These are phyloP conservation scores for Cutaneotrichosporon cutaneum DNA, from an alignment of 1,284 basidiomycete genomes.

Conservation along the genomic window DNA sequence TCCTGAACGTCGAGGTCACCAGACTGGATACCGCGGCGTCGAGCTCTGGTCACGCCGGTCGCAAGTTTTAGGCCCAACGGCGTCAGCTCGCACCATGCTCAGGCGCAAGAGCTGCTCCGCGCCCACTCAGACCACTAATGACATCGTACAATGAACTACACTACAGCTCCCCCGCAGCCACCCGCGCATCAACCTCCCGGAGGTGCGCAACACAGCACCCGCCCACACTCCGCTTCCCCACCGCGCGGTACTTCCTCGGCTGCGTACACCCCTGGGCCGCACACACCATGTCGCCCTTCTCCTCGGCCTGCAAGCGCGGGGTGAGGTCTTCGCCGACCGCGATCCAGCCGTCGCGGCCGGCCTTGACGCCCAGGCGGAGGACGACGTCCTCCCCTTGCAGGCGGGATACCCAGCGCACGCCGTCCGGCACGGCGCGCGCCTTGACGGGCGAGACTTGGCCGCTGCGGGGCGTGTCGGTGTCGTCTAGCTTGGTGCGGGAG, in stretches of 20 bases:
- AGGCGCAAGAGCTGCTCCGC: too few relatives aligned
- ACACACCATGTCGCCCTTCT: constrained; percentile 31
- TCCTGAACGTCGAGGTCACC: too few relatives aligned
- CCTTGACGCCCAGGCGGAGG: constrained; percentile 32
- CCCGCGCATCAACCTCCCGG: constrained; percentile 39
- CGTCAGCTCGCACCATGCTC: too few relatives aligned
- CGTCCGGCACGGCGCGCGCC: constrained; percentile 11
- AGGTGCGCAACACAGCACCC: constrained; percentile 59
- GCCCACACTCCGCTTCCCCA: constrained; percentile 57
- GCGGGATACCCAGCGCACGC: constrained; percentile 18
- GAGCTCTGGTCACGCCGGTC: too few relatives aligned
- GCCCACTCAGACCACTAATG: too few relatives aligned
- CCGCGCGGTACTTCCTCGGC: constrained; percentile 59
- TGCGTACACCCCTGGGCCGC: constrained; percentile 57
- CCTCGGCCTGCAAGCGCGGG: neutral
- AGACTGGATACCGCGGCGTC: too few relatives aligned
- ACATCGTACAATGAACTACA: constrained; percentile 1
- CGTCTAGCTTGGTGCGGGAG: constrained; percentile 64
- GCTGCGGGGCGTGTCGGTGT: constrained; percentile 48
- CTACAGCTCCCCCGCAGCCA: neutral
- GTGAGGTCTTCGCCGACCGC: neutral
- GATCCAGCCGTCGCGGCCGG: constrained; percentile 32
- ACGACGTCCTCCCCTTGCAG: constrained; percentile 23
- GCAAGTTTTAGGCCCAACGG: too few relatives aligned
- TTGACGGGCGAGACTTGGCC: constrained; percentile 15